A percentile compares a stretch with the other conserved stretches of the same genome.
Evolutionary conservation across 768 basidiomycete genomes (phyloP).

Genomic region (Pleurotus djamor): DNA sequence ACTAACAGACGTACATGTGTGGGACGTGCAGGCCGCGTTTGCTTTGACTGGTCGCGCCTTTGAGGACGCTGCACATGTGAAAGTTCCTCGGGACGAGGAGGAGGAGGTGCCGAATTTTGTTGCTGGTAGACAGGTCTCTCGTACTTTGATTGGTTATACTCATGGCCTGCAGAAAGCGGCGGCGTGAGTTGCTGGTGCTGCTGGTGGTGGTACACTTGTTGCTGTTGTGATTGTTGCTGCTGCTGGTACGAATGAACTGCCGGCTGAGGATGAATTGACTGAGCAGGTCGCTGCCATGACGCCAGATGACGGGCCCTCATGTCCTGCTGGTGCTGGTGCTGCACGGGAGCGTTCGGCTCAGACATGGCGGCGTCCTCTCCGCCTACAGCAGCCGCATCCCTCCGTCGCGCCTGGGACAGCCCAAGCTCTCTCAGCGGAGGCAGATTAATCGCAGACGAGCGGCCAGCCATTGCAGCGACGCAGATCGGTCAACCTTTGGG

Average conservation of each 20-base stretch:
- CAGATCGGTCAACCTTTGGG: slow-evolving; percentile 13
- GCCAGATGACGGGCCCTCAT: slow-evolving; percentile 28
- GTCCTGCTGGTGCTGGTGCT: slow-evolving; percentile 19
- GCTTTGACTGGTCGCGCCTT: slow-evolving; percentile 42
- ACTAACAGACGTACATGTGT: slow-evolving; percentile 42
- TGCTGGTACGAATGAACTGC: slow-evolving; percentile 11
- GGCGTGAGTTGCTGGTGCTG: slow-evolving; percentile 50
- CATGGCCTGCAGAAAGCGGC: slow-evolving; percentile 42
- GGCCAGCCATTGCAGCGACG: not conserved
- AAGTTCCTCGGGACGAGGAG: slow-evolving; percentile 29
- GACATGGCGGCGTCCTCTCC: not conserved
- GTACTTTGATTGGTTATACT: slow-evolving; percentile 36
- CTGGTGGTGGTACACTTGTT: slow-evolving; percentile 38
- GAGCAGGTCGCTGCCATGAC: slow-evolving; percentile 26
- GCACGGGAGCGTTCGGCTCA: not conserved
- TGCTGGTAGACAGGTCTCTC: slow-evolving; percentile 42
- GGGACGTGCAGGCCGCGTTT: slow-evolving; percentile 43
- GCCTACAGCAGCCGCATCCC: not conserved
- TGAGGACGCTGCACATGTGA: slow-evolving; percentile 33
- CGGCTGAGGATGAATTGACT: slow-evolving; percentile 16
- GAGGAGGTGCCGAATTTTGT: too few species aligned
- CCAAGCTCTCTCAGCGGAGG: slow-evolving; percentile 35
- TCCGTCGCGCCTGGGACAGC: slow-evolving; percentile 27
- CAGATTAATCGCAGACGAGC: not conserved
- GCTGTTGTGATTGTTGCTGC: slow-evolving; percentile 16